A percentile compares a stretch with the other conserved stretches of the same genome.
These are phyloP conservation scores for Dendrobium nobile DNA, from an alignment of 106 monocot species.

Conservation along the genomic window DNA sequence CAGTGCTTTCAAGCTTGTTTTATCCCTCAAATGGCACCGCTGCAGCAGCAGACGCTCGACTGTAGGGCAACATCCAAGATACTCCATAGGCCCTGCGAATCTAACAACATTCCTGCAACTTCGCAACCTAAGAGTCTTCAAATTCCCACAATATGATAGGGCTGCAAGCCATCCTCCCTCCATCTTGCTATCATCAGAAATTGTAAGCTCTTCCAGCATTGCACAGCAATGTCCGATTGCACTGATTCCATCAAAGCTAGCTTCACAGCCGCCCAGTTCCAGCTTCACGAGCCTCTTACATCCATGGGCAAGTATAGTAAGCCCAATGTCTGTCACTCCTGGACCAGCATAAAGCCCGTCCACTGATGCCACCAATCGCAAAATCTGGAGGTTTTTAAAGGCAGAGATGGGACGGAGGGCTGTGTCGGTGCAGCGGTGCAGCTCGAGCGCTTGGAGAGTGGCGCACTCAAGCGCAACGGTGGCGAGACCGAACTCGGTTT, in stretches of 20 bases:
- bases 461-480: slow-evolving; percentile 40
- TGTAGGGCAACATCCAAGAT: slow-evolving; percentile 69
- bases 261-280: slow-evolving; percentile 74
- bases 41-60: slow-evolving; percentile 76
- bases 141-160: slow-evolving; percentile 66
- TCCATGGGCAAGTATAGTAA: slow-evolving; percentile 86
- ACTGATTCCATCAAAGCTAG: slow-evolving; percentile 83
- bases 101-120: slow-evolving; percentile 61
- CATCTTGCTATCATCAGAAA: slow-evolving; percentile 64
- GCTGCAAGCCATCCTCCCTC: slow-evolving; percentile 83
- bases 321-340: slow-evolving; percentile 79
- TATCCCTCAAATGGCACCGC: slow-evolving; percentile 85
- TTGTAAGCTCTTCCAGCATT: slow-evolving; percentile 89
- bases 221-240: slow-evolving; percentile 81
- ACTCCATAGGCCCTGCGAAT: slow-evolving; percentile 64
- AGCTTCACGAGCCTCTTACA: slow-evolving; percentile 85
- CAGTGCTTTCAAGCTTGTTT: slow-evolving; percentile 53
- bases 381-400: slow-evolving; percentile 78
- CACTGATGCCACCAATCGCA: slow-evolving; percentile 47
- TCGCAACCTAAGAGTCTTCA: slow-evolving; percentile 62
- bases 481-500: slow-evolving; percentile 37
- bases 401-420: slow-evolving; percentile 63
- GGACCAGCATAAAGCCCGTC: slow-evolving; percentile 57
- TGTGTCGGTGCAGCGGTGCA: slow-evolving; percentile 72
- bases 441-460: slow-evolving; percentile 69